A percentile compares a stretch with the other conserved stretches of the same genome.
phyloP scores from a whole-genome alignment of 78 protist genomes.

The Tieghemostelium lacteum region DNA sequence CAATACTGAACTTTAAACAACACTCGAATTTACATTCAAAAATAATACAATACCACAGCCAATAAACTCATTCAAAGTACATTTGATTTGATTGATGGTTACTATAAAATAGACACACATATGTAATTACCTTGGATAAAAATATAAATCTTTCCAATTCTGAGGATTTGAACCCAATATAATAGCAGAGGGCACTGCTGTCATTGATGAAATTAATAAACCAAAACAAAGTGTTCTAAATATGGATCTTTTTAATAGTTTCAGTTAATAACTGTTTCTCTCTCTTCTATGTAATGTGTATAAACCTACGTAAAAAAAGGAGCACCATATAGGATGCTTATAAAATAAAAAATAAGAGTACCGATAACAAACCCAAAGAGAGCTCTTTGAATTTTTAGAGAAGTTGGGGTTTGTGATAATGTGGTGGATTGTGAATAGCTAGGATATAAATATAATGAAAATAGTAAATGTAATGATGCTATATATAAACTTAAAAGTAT shows the following conservation, averaged over 20 bases:
- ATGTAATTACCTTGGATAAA: constrained; percentile 46
- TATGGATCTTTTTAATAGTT: constrained; percentile 11
- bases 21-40: no score
- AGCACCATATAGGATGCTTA: constrained; percentile 60
- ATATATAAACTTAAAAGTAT: background rate
- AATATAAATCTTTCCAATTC: constrained; percentile 66
- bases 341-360: constrained; percentile 25
- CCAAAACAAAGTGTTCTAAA: constrained; percentile 49
- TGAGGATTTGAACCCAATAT: constrained; percentile 67
- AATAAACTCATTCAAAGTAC: no score
- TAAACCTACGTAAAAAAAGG: constrained; percentile 32
- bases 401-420: background rate
- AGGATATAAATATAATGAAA: background rate
- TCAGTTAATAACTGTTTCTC: background rate
- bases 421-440: background rate
- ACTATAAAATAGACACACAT: background rate
- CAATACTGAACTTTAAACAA: no score
- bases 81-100: no score
- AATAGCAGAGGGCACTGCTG: constrained; percentile 49
- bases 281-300: background rate
- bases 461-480: background rate
- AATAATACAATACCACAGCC: no score
- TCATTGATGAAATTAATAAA: constrained; percentile 57
- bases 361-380: constrained; percentile 38
- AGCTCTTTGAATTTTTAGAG: constrained; percentile 1